Base-by-base conservation (phyloP, 192 early-diverging fungal species). In the Martensiomyces pterosporus region DNA sequence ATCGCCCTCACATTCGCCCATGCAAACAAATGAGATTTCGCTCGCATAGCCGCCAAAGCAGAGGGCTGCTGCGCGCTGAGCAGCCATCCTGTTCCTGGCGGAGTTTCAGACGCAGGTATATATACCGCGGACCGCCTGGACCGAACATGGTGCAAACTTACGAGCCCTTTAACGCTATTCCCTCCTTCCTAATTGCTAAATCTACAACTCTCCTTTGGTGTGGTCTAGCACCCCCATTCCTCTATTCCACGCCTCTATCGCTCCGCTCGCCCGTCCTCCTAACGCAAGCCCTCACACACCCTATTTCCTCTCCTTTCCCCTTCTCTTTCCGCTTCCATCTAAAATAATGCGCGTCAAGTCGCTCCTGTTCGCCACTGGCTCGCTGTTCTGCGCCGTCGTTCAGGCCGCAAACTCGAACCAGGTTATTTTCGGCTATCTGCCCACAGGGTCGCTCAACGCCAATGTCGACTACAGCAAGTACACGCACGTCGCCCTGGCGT, bases 401-500 rank as follows among this genome's bases (percentile, higher is more conserved):
- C 29, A 32, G 29, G 29, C 29, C 12, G n/a, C n/a, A n/a, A n/a
- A n/a, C n/a, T n/a, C n/a, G n/a, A 12, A 32, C 29, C 29, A 8
- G 6, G 29, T 12, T 5, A 12, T 32, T 5, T 32, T 32, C 12
- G 29, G 29, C 29, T 32, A 32, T 32, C 29, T 32, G 29, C 29
- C 29, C 12, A 32, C 29, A 5, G 5, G 29, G 29, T 8, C 5
- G 5, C 29, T 5, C 29, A 12, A 32, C 12, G 29, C 29, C 29
- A 32, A 32, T 5, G 29, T 32, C 12, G 29, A 32, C 12, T 32
- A 32, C 29, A 48, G 47, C 14, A 78, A 68, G 42, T 55, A 79
- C 17, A 80, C 80, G 8, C 82, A 84, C 45, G 52, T 80, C 38
- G 65, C 74, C 52, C 78, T 80, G 42, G 76, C 80, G 0, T 84